A percentile compares a stretch with the other conserved stretches of the same genome.
phyloP scores from a whole-genome alignment of 2,329 filamentous ascomycete species.

The Myriosclerotinia curreyana region DNA sequence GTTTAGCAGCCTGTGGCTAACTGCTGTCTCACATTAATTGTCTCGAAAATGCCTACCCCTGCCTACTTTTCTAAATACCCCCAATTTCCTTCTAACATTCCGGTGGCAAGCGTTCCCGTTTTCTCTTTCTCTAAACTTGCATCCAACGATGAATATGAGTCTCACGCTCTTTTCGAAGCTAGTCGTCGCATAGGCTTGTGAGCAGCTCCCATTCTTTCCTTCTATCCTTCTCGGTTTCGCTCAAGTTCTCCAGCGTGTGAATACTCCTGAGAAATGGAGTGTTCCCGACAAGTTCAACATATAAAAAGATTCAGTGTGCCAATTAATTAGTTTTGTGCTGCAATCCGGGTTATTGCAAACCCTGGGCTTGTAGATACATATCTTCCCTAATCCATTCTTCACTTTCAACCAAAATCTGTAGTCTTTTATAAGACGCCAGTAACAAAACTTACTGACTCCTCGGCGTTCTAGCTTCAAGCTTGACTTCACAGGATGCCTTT shows the following conservation, averaged over 20 bases:
- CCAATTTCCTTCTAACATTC: not conserved
- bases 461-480: not conserved
- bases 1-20: not conserved
- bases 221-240: not conserved
- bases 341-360: not conserved
- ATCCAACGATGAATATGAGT: conserved; percentile 1
- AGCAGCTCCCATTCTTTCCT: not conserved
- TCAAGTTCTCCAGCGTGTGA: not conserved
- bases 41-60: not conserved
- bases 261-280: not conserved
- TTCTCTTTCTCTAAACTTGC: conserved; percentile 9
- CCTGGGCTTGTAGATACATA: not conserved
- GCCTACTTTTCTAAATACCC: conserved; percentile 2
- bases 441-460: not conserved
- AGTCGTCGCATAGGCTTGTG: conserved; percentile 14
- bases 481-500: not conserved
- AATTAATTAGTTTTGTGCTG: not conserved
- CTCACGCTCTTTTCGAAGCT: conserved; percentile 7
- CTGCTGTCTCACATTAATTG: not conserved
- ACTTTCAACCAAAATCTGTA: not conserved
- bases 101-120: not conserved
- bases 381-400: no score
- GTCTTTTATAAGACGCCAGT: not conserved
- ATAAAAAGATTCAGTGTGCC: not conserved
- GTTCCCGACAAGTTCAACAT: not conserved